Conservation (phyloP, 371 early-diverging fungal genomes). For the Mucor ambiguus region DNA sequence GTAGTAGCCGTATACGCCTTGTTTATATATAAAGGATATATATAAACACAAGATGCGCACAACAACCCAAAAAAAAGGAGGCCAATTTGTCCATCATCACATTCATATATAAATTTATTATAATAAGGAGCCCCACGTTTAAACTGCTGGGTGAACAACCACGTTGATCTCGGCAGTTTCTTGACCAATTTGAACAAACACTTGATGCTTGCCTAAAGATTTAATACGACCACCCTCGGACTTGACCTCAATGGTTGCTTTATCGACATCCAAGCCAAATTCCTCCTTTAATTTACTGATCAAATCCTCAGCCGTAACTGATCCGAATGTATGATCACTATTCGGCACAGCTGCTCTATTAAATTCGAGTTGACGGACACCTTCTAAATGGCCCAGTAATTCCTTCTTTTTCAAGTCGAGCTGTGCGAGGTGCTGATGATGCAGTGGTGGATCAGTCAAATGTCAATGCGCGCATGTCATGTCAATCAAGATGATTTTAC, state of each 20-base stretch:
- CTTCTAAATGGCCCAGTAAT: slow-evolving; percentile 27
- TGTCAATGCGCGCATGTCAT: not conserved
- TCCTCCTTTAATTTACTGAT: slow-evolving; percentile 42
- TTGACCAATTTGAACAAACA: slow-evolving; percentile 32
- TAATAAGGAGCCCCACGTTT: slow-evolving; percentile 6
- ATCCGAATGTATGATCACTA: slow-evolving; percentile 49
- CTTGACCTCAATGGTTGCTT: slow-evolving; percentile 40
- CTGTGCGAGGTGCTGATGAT: not conserved
- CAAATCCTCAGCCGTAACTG: slow-evolving; percentile 54
- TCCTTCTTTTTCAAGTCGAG: slow-evolving; percentile 17
- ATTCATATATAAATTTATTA: slow-evolving; percentile 13
- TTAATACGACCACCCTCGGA: slow-evolving; percentile 50
- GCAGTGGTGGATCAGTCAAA: not conserved
- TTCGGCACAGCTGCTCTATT: slow-evolving; percentile 48
- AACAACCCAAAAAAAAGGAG: not conserved
- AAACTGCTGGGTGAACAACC: slow-evolving; percentile 31
- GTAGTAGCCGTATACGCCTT: not conserved
- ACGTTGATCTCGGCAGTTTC: slow-evolving; percentile 32
- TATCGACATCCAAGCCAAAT: slow-evolving; percentile 38
- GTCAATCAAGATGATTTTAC: not conserved
- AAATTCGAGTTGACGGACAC: slow-evolving; percentile 31
- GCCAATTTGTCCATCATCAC: not conserved
- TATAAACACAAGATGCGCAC: not conserved
- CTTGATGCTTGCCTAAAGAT: slow-evolving; percentile 41
- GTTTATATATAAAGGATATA: not conserved